These are phyloP conservation scores for Aspergillus caelatus DNA, from an alignment of 2,329 filamentous ascomycete genomes.

Conservation along the genomic window DNA sequence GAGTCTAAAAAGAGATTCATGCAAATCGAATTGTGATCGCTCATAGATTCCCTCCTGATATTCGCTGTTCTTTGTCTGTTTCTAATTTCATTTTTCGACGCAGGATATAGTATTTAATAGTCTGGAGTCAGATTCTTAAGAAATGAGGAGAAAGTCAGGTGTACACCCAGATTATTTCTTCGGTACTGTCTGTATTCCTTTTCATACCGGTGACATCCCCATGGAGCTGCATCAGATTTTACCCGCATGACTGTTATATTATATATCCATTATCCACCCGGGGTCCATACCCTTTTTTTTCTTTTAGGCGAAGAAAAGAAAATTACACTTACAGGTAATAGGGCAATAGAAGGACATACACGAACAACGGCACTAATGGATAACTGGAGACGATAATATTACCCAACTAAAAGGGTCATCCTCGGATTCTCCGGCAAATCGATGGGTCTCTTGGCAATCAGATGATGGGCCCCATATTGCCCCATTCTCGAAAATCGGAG, in stretches of 20 bases:
- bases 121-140: background rate
- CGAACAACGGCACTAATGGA: background rate
- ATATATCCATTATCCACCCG: background rate
- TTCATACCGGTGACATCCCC: background rate
- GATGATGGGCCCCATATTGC: slow-evolving; percentile 15
- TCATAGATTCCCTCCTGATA: background rate
- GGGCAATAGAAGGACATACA: background rate
- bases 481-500: slow-evolving; percentile 5
- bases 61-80: background rate
- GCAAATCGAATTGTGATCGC: background rate
- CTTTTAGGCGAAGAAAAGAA: background rate
- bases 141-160: background rate
- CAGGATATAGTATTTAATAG: background rate
- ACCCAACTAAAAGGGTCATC: slow-evolving; percentile 1
- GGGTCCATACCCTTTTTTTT: background rate
- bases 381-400: background rate
- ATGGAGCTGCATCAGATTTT: background rate
- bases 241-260: background rate
- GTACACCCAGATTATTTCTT: background rate
- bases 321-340: background rate
- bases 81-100: background rate
- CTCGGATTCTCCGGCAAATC: slow-evolving; percentile 24
- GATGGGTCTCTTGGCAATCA: slow-evolving; percentile 23
- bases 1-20: background rate
- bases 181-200: background rate